Evolutionary conservation across 495 filamentous ascomycete species (phyloP).

Genomic region (Lasiosphaeria ovina): DNA sequence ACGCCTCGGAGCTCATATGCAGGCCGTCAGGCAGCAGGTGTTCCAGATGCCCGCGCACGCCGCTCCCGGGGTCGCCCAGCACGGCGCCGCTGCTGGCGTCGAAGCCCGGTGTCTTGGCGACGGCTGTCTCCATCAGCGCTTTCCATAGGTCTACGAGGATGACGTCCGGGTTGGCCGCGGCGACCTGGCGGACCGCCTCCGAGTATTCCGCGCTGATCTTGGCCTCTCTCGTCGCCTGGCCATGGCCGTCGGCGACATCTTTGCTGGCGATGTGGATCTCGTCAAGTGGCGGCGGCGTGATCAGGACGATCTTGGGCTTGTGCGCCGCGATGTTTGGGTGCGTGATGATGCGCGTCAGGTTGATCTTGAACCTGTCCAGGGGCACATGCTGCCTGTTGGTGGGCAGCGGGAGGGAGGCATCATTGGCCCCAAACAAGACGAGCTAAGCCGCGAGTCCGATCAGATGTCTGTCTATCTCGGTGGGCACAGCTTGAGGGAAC

Average conservation of each 20-base stretch:
- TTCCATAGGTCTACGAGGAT: conserved; percentile 74
- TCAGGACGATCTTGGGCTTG: conserved; percentile 66
- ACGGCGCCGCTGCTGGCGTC: conserved; percentile 37
- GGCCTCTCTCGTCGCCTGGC: conserved; percentile 57
- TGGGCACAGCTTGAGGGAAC: conserved; percentile 12
- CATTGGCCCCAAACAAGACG: conserved; percentile 86
- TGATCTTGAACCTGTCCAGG: conserved; percentile 66
- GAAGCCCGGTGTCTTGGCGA: conserved; percentile 38
- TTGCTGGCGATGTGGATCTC: conserved; percentile 62
- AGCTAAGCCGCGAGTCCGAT: conserved; percentile 44
- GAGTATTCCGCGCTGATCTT: conserved; percentile 67
- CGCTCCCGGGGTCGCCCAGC: conserved; percentile 42
- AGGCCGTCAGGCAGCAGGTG: conserved; percentile 52
- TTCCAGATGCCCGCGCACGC: conserved; percentile 45
- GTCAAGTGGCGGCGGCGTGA: conserved; percentile 78
- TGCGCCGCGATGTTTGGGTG: conserved; percentile 68
- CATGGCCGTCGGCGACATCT: conserved; percentile 51
- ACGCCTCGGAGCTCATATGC: conserved; percentile 52
- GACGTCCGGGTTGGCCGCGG: conserved; percentile 54
- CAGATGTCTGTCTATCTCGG: neutral
- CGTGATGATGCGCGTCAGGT: conserved; percentile 65
- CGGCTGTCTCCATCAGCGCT: conserved; percentile 62
- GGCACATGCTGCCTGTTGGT: conserved; percentile 69
- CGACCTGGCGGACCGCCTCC: conserved; percentile 64
- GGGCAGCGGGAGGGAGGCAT: conserved; percentile 62